Conservation (phyloP, 208 protist genomes). For the Trypanosoma caninum region DNA sequence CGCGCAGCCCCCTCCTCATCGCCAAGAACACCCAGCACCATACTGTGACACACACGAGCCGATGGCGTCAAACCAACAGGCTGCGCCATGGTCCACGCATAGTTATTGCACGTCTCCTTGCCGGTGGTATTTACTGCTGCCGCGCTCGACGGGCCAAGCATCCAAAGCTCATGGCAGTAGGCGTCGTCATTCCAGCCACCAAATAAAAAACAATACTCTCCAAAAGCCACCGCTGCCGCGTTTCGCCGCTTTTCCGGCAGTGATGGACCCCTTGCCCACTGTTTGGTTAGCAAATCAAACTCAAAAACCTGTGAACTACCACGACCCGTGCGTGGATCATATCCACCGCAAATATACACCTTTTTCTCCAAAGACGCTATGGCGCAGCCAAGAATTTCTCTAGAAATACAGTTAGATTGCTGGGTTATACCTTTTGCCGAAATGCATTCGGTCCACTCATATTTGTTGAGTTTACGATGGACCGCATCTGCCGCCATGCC, state of each 20-base stretch:
- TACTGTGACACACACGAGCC: constrained; percentile 21
- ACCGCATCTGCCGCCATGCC: constrained; percentile 11
- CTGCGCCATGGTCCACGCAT: constrained; percentile 18
- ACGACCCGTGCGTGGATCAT: constrained; percentile 25
- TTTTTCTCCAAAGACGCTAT: constrained; percentile 25
- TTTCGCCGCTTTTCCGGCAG: constrained; percentile 30
- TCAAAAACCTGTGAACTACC: constrained; percentile 30
- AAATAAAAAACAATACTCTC: constrained; percentile 34
- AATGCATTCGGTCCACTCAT: constrained; percentile 28
- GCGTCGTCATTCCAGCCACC: constrained; percentile 36
- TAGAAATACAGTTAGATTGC: constrained; percentile 6
- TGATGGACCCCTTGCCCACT: constrained; percentile 23
- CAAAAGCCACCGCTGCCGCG: constrained; percentile 31
- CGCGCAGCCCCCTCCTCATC: constrained; percentile 7
- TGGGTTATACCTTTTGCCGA: constrained; percentile 7
- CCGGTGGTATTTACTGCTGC: neutral
- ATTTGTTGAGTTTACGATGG: constrained; percentile 29
- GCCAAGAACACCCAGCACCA: constrained; percentile 18
- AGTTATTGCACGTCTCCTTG: constrained; percentile 19
- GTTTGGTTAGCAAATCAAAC: constrained; percentile 30
- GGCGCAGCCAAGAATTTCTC: constrained; percentile 20
- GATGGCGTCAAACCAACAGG: constrained; percentile 8
- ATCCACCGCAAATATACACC: constrained; percentile 33
- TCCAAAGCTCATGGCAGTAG: constrained; percentile 33
- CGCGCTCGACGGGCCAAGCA: constrained; percentile 20